Base-by-base conservation (phyloP, 2,329 filamentous ascomycete genomes). In the Fusarium pseudograminearum region DNA sequence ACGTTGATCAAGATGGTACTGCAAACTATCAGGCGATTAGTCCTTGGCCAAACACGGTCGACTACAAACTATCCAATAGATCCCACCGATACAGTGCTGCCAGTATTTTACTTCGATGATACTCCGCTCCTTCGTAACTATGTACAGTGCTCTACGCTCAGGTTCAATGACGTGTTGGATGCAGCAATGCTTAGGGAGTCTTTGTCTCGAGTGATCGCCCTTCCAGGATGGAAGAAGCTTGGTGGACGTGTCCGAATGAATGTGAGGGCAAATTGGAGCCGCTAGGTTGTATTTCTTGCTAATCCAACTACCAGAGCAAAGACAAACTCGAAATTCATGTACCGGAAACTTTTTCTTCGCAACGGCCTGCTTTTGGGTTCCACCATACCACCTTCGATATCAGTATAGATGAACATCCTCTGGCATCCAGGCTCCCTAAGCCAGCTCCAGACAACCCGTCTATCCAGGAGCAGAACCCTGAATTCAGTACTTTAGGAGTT, bases 151-250 rank as follows among this genome's bases (percentile, higher is more conserved):
- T 69, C 45, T 45, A 65, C 50, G 7, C 50, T 65, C 18, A 51
- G 40, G 22, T 68, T 63, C 14, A 33, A 67, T 15, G 62, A 67
- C 9, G 28, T 26, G 4, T 76, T 85, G 4, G 81, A 85, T 57
- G 69, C 74, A 0, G 69, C 78, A 0, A 81, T 77, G 44, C 74
- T 85, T 24, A 50, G 38, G 4, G 18, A 26, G 2, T 61, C 69
- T 16, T 41, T 57, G 4, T 42, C 51, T 7, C 24, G 34, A 22
- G 38, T 61, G 42, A 34, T 69, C 18, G 40, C 78, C 11, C 78
- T 75, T 9, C 79, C 78, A 4, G 80, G 79, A 20, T 85, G 83
- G 83, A 77, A 74, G 36, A 82, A 82, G 61, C 61, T 85, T 0
- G 82, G 82, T 1, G 83, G 81, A 10, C 77, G 65, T 11, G 41